These are phyloP conservation scores for Mangifera indica DNA, from an alignment of 345 rosid genomes.

Conservation along the genomic window DNA sequence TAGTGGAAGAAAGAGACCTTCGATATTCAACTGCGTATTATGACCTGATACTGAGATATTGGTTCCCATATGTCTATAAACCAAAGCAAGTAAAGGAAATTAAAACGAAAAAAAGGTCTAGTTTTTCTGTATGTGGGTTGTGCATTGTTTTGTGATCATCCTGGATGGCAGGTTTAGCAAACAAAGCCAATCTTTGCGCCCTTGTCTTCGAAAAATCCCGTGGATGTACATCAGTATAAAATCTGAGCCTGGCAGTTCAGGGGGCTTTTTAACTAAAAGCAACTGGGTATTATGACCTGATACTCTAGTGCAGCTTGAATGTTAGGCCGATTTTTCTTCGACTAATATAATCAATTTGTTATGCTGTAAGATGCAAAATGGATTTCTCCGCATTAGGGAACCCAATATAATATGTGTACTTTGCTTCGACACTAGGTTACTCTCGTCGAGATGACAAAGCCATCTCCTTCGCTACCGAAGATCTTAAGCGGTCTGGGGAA, in stretches of 20 bases:
- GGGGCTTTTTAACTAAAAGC: too few relatives aligned
- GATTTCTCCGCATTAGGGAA: not conserved
- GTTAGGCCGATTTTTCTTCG: too few relatives aligned
- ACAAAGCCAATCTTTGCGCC: too few relatives aligned
- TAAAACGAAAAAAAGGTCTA: not conserved
- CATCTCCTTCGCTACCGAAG: conserved; percentile 69
- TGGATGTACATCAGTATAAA: too few relatives aligned
- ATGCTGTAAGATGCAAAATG: not conserved
- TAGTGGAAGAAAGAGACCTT: too few relatives aligned
- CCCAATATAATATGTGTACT: conserved; percentile 6
- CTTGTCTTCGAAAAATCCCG: too few relatives aligned
- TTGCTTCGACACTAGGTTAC: conserved; percentile 52
- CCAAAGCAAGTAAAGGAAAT: too few relatives aligned
- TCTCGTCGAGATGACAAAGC: conserved; percentile 79
- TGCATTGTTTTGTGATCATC: too few relatives aligned
- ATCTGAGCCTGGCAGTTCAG: too few relatives aligned
- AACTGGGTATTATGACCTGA: not conserved
- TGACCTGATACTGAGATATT: not conserved
- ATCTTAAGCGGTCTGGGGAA: conserved; percentile 66
- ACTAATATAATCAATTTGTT: too few relatives aligned
- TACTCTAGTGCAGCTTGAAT: not conserved
- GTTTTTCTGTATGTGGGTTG: not conserved
- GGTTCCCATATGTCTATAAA: not conserved
- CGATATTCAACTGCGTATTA: not conserved
- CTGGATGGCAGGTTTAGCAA: not conserved